These are phyloP conservation scores for Sporobolomyces pararoseus DNA, from an alignment of 768 basidiomycete genomes.

Conservation along the genomic window DNA sequence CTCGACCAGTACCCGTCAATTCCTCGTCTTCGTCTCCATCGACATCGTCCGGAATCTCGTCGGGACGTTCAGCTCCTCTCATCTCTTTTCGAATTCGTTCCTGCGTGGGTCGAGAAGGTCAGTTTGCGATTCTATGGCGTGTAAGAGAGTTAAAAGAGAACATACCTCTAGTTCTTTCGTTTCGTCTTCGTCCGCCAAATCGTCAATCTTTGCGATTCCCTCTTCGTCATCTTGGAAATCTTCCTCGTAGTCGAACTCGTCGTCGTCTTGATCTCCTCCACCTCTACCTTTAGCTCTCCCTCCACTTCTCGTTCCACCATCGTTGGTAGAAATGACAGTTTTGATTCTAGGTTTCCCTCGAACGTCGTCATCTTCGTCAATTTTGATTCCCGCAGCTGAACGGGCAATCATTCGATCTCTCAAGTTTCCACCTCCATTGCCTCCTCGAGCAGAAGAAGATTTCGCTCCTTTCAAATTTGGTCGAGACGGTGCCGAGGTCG, in stretches of 20 bases:
- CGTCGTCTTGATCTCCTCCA: slow-evolving; percentile 74
- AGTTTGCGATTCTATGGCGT: not conserved
- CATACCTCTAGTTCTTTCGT: slow-evolving; percentile 54
- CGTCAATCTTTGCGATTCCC: slow-evolving; percentile 64
- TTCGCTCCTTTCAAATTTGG: not conserved
- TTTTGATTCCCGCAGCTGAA: slow-evolving; percentile 49
- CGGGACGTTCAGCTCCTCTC: slow-evolving; percentile 33
- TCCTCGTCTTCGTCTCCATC: slow-evolving; percentile 56
- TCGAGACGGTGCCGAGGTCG: not conserved
- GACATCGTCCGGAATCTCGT: slow-evolving; percentile 41
- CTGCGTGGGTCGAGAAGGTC: slow-evolving; percentile 1
- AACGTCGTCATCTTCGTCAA: slow-evolving; percentile 18
- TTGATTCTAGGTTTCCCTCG: slow-evolving; percentile 20
- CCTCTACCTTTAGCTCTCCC: slow-evolving; percentile 58
- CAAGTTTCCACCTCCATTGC: slow-evolving; percentile 48
- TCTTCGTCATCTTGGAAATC: slow-evolving; percentile 79
- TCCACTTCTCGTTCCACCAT: slow-evolving; percentile 46
- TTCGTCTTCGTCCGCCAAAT: slow-evolving; percentile 72
- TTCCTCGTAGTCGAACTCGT: slow-evolving; percentile 77
- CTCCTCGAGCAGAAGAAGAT: slow-evolving; percentile 49
- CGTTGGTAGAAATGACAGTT: slow-evolving; percentile 15
- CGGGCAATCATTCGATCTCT: slow-evolving; percentile 59
- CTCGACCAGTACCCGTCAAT: slow-evolving; percentile 66
- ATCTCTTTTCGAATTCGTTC: slow-evolving; percentile 41
- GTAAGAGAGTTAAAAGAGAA: not conserved